These are phyloP conservation scores for Citrus trifoliata DNA, from an alignment of 345 rosid species.

Conservation along the genomic window DNA sequence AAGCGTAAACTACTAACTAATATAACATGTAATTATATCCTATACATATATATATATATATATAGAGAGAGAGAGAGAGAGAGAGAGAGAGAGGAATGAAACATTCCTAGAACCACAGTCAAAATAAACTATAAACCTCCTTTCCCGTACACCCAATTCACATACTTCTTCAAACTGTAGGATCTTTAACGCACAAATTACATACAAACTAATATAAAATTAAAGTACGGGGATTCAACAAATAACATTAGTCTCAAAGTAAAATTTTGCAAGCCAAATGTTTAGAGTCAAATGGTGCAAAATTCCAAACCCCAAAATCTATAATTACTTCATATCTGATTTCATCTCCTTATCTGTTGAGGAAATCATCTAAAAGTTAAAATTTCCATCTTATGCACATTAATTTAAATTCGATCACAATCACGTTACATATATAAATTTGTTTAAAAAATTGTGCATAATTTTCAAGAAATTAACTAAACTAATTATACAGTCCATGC, in stretches of 20 bases:
- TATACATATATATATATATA: no score
- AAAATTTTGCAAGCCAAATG: background rate
- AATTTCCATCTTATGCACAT: constrained; percentile 8
- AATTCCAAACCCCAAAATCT: background rate
- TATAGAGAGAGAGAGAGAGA: no score
- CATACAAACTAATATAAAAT: background rate
- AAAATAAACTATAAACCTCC: background rate
- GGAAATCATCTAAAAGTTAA: background rate
- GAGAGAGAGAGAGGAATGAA: no score
- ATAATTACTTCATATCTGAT: background rate
- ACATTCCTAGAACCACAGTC: background rate
- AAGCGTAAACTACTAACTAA: background rate
- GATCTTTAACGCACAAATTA: background rate
- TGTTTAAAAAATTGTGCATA: background rate
- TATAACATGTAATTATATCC: background rate
- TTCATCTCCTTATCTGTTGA: background rate
- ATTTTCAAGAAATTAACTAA: background rate
- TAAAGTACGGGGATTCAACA: background rate
- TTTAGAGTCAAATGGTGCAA: background rate
- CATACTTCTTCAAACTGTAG: background rate
- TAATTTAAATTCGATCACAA: background rate
- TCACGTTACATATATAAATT: background rate
- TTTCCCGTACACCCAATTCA: background rate
- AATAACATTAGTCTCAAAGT: background rate
- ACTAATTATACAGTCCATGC: background rate